Evolutionary conservation across 2,329 filamentous ascomycete species (phyloP).

Genomic region (Dactylellina cionopaga): DNA sequence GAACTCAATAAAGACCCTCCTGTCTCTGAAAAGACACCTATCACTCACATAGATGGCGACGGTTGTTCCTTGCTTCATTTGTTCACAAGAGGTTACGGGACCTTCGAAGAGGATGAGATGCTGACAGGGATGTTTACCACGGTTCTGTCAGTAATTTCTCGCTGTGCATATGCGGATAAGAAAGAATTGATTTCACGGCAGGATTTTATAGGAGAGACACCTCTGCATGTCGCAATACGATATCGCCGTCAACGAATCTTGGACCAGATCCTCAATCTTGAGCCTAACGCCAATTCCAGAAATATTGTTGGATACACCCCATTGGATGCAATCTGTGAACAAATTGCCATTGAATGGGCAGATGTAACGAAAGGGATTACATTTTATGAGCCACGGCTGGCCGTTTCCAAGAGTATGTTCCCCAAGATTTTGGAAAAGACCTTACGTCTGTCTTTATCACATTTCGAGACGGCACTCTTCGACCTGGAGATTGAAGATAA

Average conservation of each 20-base stretch:
- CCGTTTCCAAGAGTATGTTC: not conserved
- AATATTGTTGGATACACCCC: slow-evolving; percentile 18
- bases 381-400: not conserved
- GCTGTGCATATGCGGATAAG: not conserved
- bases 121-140: not conserved
- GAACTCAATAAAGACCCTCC: not conserved
- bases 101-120: not conserved
- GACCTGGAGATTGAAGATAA: not conserved
- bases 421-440: not conserved
- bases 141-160: not conserved
- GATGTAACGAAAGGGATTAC: not conserved
- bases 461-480: slow-evolving; percentile 10
- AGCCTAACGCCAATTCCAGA: not conserved
- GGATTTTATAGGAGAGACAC: slow-evolving; percentile 10
- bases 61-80: slow-evolving; percentile 7
- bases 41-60: not conserved
- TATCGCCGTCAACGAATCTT: not conserved
- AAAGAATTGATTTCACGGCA: not conserved
- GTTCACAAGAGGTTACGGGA: not conserved
- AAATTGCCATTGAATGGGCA: not conserved
- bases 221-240: slow-evolving; percentile 12
- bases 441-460: not conserved
- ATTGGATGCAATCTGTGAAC: slow-evolving; percentile 7
- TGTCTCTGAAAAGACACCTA: not conserved
- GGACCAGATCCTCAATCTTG: not conserved